Conservation (phyloP, 495 filamentous ascomycete species). For the Cairneyella variabilis region DNA sequence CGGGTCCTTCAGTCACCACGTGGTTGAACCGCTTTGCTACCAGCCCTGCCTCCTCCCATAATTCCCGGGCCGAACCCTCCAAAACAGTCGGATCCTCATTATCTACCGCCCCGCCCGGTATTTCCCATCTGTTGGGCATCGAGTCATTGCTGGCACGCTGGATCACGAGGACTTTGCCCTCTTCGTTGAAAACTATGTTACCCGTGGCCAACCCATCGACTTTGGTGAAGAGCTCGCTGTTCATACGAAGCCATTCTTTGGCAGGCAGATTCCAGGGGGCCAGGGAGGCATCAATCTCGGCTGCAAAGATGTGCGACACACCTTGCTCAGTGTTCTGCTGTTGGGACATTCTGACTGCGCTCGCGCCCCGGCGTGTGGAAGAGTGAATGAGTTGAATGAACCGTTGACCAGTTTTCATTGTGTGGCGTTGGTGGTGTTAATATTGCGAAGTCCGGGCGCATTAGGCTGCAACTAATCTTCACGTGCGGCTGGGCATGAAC, state of each 20-base stretch:
- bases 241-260: conserved; percentile 12
- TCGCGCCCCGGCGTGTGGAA: conserved; percentile 9
- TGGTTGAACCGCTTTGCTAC: conserved; percentile 21
- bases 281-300: conserved; percentile 10
- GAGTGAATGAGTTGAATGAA: conserved; percentile 12
- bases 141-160: conserved; percentile 49
- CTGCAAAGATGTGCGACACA: conserved; percentile 11
- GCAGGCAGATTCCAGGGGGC: conserved; percentile 10
- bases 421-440: conserved; percentile 11
- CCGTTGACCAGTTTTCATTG: conserved; percentile 11
- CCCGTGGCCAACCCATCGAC: conserved; percentile 10
- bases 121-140: conserved; percentile 48
- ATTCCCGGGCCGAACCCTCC: conserved; percentile 43
- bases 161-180: conserved; percentile 39
- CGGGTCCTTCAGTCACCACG: conserved; percentile 31
- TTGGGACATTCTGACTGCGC: conserved; percentile 9
- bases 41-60: conserved; percentile 54
- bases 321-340: conserved; percentile 13
- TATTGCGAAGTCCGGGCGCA: conserved; percentile 2
- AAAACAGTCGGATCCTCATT: conserved; percentile 43
- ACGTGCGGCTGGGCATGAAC: conserved; percentile 6
- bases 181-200: conserved; percentile 2
- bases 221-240: conserved; percentile 3
- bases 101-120: conserved; percentile 50
- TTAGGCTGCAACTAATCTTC: conserved; percentile 11